Conservation (phyloP, 352 stramenopile species). For the Pythium chondricola region DNA sequence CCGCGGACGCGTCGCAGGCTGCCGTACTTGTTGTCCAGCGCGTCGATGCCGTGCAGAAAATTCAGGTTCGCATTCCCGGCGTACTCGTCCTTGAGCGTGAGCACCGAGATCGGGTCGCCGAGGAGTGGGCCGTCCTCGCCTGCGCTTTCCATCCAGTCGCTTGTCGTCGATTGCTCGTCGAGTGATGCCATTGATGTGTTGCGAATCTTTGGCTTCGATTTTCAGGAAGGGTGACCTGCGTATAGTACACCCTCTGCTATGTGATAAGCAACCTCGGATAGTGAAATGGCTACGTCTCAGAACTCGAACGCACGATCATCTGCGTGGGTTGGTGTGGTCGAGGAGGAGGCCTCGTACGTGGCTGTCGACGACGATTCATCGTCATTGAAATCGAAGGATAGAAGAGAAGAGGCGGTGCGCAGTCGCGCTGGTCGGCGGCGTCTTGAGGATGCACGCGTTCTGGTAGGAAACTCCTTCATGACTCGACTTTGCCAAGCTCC, state of each 20-base stretch:
- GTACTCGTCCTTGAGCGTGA: conserved; percentile 65
- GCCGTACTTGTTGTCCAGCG: conserved; percentile 58
- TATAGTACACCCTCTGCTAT: conserved; percentile 16
- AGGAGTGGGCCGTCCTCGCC: conserved; percentile 29
- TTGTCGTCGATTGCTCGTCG: background rate
- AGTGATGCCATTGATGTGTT: too few relatives aligned
- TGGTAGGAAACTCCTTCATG: too few relatives aligned
- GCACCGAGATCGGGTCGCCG: conserved; percentile 46
- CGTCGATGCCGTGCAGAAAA: conserved; percentile 67
- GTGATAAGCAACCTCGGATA: conserved; percentile 7
- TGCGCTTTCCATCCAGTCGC: conserved; percentile 17
- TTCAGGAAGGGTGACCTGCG: too few relatives aligned
- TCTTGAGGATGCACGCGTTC: too few relatives aligned
- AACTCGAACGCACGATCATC: too few relatives aligned
- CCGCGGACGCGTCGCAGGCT: conserved; percentile 78
- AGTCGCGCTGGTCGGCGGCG: too few relatives aligned
- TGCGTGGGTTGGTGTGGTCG: too few relatives aligned
- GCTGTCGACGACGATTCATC: too few relatives aligned
- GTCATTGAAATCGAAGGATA: too few relatives aligned
- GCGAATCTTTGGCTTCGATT: too few relatives aligned
- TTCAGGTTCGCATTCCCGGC: conserved; percentile 63
- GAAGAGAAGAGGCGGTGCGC: too few relatives aligned
- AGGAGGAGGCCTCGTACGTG: too few relatives aligned
- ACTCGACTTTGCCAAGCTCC: conserved; percentile 30
- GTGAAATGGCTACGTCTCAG: conserved; percentile 15